These are phyloP conservation scores for Cryphonectria japonica DNA, from an alignment of 2,329 filamentous ascomycete genomes.

Conservation along the genomic window DNA sequence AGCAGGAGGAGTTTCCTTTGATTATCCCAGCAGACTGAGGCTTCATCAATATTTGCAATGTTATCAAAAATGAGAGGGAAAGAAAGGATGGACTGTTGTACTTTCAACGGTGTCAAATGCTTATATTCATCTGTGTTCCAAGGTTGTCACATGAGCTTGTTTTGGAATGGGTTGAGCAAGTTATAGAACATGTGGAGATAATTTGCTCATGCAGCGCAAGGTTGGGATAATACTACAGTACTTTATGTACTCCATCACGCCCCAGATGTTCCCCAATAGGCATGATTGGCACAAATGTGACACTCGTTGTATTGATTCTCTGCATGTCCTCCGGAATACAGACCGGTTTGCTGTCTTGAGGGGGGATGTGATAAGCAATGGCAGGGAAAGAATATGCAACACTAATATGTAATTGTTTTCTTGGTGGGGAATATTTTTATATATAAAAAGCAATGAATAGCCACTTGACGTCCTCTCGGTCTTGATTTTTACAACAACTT, in stretches of 20 bases:
- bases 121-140: background rate
- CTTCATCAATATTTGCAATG: background rate
- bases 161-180: constrained; percentile 15
- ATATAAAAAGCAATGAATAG: no score
- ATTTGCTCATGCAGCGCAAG: constrained; percentile 14
- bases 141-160: constrained; percentile 13
- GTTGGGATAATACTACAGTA: background rate
- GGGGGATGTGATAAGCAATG: background rate
- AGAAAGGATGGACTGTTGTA: background rate
- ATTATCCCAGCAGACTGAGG: no score
- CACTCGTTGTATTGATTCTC: background rate
- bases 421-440: no score
- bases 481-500: no score
- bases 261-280: background rate
- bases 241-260: background rate
- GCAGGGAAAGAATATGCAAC: background rate
- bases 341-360: background rate
- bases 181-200: constrained; percentile 13
- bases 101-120: background rate
- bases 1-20: background rate
- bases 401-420: no score
- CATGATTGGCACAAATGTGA: background rate
- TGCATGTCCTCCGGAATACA: background rate
- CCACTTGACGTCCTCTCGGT: no score
- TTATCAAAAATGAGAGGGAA: background rate